Evolutionary conservation across 768 basidiomycete genomes (phyloP).

Genomic region (Lyophyllum atratum): DNA sequence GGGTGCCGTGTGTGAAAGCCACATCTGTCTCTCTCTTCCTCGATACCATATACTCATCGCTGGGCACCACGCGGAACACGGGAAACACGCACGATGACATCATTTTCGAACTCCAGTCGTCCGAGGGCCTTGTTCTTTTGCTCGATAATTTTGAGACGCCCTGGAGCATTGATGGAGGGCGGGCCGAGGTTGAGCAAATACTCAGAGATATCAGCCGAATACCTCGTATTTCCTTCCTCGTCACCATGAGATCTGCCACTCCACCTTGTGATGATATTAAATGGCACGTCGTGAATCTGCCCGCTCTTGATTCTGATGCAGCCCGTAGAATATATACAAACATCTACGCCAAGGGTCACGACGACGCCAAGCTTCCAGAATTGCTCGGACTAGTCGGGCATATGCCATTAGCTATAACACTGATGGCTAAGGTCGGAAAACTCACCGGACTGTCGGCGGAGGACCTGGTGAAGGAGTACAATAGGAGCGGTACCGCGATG

Average conservation of each 20-base stretch:
- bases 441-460: background rate
- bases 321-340: constrained; percentile 23
- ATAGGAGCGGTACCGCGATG: background rate
- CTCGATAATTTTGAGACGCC: constrained; percentile 44
- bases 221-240: constrained; percentile 13
- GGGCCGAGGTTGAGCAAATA: constrained; percentile 20
- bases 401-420: constrained; percentile 34
- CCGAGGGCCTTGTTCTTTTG: constrained; percentile 19
- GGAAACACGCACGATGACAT: constrained; percentile 21
- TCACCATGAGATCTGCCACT: constrained; percentile 14
- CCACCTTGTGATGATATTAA: constrained; percentile 28
- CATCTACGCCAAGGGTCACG: constrained; percentile 17
- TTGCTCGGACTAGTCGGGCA: constrained; percentile 25
- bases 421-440: constrained; percentile 27
- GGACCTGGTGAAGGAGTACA: constrained; percentile 5
- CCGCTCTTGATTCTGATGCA: constrained; percentile 19
- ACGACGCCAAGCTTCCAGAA: constrained; percentile 20
- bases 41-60: constrained; percentile 19
- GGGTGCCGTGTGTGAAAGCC: constrained; percentile 35
- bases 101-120: constrained; percentile 17
- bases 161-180: constrained; percentile 26
- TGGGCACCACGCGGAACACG: constrained; percentile 22
- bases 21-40: constrained; percentile 24
- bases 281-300: constrained; percentile 18
- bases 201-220: background rate